Percentiles rank a stretch among this genome's conserved stretches.
Evolutionary conservation across 2,329 filamentous ascomycete species (phyloP).

Genomic region (Xylaria hypoxylon): DNA sequence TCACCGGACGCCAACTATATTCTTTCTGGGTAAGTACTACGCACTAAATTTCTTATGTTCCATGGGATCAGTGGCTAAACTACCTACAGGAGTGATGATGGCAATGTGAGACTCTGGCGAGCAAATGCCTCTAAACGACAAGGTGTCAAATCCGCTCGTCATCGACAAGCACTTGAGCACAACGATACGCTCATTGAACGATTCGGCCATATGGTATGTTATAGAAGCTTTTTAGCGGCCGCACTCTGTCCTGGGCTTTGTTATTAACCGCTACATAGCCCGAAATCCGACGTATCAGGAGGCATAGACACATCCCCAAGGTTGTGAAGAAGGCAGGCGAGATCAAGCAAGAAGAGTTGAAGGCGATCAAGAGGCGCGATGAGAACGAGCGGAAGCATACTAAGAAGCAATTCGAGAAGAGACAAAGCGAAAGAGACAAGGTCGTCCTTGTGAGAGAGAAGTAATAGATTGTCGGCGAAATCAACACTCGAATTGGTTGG

Average conservation of each 20-base stretch:
- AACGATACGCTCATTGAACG: slow-evolving; percentile 84
- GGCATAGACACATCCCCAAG: slow-evolving; percentile 91
- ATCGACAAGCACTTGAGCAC: slow-evolving; percentile 91
- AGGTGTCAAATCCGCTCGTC: slow-evolving; percentile 85
- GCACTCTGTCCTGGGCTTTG: not conserved
- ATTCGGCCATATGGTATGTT: slow-evolving; percentile 82
- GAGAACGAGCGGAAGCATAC: slow-evolving; percentile 95
- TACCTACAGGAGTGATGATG: slow-evolving; percentile 64
- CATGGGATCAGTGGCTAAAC: not conserved
- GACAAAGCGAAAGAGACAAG: slow-evolving; percentile 88
- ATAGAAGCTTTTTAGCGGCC: not conserved
- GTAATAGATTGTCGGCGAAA: slow-evolving; percentile 48
- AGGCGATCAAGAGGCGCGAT: slow-evolving; percentile 86
- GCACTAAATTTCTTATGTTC: slow-evolving; percentile 53
- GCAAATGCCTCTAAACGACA: slow-evolving; percentile 84
- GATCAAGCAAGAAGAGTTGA: slow-evolving; percentile 92
- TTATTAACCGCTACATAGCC: slow-evolving; percentile 59
- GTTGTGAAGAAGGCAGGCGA: slow-evolving; percentile 94
- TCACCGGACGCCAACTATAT: slow-evolving; percentile 92
- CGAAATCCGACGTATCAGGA: slow-evolving; percentile 88
- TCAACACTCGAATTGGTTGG: slow-evolving; percentile 12
- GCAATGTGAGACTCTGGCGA: slow-evolving; percentile 91
- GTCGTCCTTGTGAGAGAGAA: slow-evolving; percentile 79
- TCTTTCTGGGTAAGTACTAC: slow-evolving; percentile 87
- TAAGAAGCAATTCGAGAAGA: slow-evolving; percentile 80